These are phyloP conservation scores for Dentipellis sp. DNA, from an alignment of 768 basidiomycete species.

Conservation along the genomic window DNA sequence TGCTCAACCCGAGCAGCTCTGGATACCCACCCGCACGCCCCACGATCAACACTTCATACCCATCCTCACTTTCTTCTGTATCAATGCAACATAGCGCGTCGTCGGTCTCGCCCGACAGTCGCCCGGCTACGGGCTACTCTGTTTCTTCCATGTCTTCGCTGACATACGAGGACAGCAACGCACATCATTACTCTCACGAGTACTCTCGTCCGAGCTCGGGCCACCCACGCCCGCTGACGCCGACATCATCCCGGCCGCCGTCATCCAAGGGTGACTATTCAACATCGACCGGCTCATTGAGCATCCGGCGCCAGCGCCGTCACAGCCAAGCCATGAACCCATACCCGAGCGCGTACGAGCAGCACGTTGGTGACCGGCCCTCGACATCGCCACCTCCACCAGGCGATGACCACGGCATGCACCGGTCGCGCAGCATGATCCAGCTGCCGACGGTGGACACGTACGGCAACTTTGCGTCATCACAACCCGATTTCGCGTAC, in stretches of 20 bases:
- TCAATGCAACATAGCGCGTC: conserved; percentile 60
- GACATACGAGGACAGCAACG: conserved; percentile 32
- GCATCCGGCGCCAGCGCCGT: conserved; percentile 63
- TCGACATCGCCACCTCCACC: conserved; percentile 18
- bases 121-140: conserved; percentile 80
- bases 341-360: conserved; percentile 74
- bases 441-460: conserved; percentile 64
- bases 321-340: conserved; percentile 86
- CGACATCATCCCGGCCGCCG: conserved; percentile 56
- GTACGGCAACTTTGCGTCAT: conserved; percentile 13
- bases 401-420: conserved; percentile 41
- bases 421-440: conserved; percentile 79
- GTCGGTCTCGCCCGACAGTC: conserved; percentile 70
- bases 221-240: conserved; percentile 56
- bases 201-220: conserved; percentile 70
- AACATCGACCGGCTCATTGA: conserved; percentile 36
- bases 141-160: conserved; percentile 75
- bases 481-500: conserved; percentile 71
- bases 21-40: conserved; percentile 47
- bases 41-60: conserved; percentile 64
- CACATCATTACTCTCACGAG: conserved; percentile 32
- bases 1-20: conserved; percentile 55
- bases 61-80: conserved; percentile 23
- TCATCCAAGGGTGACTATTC: conserved; percentile 54
- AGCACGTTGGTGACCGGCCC: conserved; percentile 20